These are phyloP conservation scores for Yamadazyma paraphyllophila DNA, from an alignment of 805 yeast species.

Conservation along the genomic window DNA sequence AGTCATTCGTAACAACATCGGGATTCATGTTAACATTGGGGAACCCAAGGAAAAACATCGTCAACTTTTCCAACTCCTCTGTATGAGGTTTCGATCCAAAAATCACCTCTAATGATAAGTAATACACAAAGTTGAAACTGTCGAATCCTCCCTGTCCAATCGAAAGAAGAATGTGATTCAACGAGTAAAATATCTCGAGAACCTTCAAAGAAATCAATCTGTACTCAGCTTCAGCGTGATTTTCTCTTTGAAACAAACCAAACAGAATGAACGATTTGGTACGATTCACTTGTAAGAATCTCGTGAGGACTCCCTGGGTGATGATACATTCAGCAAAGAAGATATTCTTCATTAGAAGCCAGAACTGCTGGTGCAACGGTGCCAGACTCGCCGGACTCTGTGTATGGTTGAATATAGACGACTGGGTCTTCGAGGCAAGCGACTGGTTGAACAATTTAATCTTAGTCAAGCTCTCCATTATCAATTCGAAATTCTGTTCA, in stretches of 20 bases:
- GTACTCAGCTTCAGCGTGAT: slow-evolving; percentile 24
- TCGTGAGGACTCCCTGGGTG: slow-evolving; percentile 47
- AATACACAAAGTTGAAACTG: slow-evolving; percentile 58
- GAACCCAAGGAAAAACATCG: slow-evolving; percentile 30
- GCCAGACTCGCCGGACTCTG: not conserved
- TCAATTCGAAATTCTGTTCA: slow-evolving; percentile 17
- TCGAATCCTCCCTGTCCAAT: slow-evolving; percentile 67
- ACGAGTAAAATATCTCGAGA: slow-evolving; percentile 40
- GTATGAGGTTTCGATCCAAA: slow-evolving; percentile 20
- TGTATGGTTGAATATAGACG: slow-evolving; percentile 8
- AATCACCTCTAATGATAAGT: slow-evolving; percentile 43
- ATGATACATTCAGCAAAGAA: slow-evolving; percentile 50
- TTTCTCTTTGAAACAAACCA: slow-evolving; percentile 6
- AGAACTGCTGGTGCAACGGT: slow-evolving; percentile 21
- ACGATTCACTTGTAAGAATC: slow-evolving; percentile 24
- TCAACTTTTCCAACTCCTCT: slow-evolving; percentile 29
- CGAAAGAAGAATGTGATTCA: slow-evolving; percentile 48
- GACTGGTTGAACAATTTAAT: slow-evolving; percentile 30
- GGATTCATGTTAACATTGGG: slow-evolving; percentile 32
- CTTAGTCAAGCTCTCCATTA: slow-evolving; percentile 18
- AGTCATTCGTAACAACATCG: slow-evolving; percentile 24
- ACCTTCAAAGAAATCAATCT: slow-evolving; percentile 27
- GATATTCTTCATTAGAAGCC: slow-evolving; percentile 40
- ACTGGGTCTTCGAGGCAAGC: slow-evolving; percentile 15
- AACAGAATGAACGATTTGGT: slow-evolving; percentile 1